These are phyloP conservation scores for Ambispora gerdemannii DNA, from an alignment of 192 early-diverging fungal genomes.

Conservation along the genomic window DNA sequence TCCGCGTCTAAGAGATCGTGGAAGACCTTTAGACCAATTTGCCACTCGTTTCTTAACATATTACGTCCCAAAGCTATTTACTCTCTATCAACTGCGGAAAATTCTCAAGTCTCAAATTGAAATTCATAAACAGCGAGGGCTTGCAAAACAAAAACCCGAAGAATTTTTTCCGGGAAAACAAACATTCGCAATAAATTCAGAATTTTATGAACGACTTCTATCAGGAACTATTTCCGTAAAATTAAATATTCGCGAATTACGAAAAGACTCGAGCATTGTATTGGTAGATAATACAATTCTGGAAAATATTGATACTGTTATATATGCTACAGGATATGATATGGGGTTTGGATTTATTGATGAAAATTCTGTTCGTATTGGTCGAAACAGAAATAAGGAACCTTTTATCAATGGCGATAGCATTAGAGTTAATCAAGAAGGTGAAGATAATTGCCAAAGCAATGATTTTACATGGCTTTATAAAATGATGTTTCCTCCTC, in stretches of 20 bases:
- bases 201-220: constrained; percentile 48
- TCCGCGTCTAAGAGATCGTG: constrained; percentile 41
- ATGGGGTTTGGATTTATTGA: constrained; percentile 52
- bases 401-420: too few relatives aligned
- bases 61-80: too few relatives aligned
- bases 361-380: constrained; percentile 40
- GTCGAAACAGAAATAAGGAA: too few relatives aligned
- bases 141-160: constrained; percentile 44
- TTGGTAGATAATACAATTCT: constrained; percentile 57
- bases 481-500: constrained; percentile 55
- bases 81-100: too few relatives aligned
- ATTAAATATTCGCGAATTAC: constrained; percentile 47
- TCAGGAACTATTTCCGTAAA: constrained; percentile 51
- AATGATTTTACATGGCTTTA: constrained; percentile 52
- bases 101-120: constrained; percentile 35
- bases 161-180: constrained; percentile 38
- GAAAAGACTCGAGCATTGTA: constrained; percentile 39
- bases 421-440: too few relatives aligned
- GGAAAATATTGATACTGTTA: constrained; percentile 52
- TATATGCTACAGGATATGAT: constrained; percentile 64
- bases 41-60: constrained; percentile 44
- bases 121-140: constrained; percentile 15
- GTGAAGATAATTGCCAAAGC: constrained; percentile 34
- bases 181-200: constrained; percentile 48
- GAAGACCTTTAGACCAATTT: constrained; percentile 48